Base-by-base conservation (phyloP, 2,329 filamentous ascomycete genomes). In the Trichoderma oligosporum region DNA sequence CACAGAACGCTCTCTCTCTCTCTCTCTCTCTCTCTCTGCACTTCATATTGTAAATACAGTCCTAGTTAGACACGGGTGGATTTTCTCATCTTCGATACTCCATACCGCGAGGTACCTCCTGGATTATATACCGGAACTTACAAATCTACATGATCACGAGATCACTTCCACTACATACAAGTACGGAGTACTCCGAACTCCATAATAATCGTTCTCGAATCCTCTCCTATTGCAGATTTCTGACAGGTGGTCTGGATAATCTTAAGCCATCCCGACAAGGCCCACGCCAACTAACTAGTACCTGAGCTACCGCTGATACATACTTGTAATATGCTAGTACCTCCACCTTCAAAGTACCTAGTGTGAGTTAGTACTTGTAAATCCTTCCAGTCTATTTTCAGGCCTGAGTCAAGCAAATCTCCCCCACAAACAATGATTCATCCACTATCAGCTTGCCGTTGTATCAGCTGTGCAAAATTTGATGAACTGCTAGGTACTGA, bases 391-490 rank as follows among this genome's bases (percentile, higher is more conserved):
- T 38, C 31, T 22, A 29, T 29, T 20, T 22, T 18, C 41, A 7
- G 41, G 41, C 41, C 31, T 29, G n/a, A n/a, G n/a, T n/a, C n/a
- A 55, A 41, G 31, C 51, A 35, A 55, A 55, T 55, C 22, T 55
- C 51, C 51, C 49, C 51, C 51, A 55, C 51, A 55, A 55, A 55
- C 51, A n/a, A n/a, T 46, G 41, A 27, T 46, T 45, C 22, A 55
- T 45, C 22, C 27, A 31, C 11, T 46, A n/a, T 46, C 44, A 31
- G 22, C 31, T 33, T 22, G 44, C 16, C 25, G 25, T 24, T 44
- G 38, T 22, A 25, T 27, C 41, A 25, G 11, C 14, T 9, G 27
- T 31, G 27, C 27, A 11, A 31, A 22, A 16, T 45, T 14, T 45
- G 9, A 45, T 29, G 24, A 12, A 18, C 25, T 29, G 2, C 39